Base-by-base conservation (phyloP, 108 stramenopile species). In the Pinguiococcus pyrenoidosus region DNA sequence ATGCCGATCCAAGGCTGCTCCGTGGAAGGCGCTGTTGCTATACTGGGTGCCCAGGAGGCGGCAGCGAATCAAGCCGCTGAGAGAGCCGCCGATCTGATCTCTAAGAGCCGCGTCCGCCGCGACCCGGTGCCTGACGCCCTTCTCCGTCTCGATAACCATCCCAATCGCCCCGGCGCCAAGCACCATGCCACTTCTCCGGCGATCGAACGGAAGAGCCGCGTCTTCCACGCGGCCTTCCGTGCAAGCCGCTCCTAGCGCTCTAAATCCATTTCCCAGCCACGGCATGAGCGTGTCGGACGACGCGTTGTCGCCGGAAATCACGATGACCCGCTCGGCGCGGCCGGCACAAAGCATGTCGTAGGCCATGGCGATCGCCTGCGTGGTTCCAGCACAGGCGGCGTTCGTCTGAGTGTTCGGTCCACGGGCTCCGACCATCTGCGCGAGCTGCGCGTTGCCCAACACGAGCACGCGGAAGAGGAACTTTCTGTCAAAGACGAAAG, bases 341-440 rank as follows among this genome's bases (percentile, higher is more conserved):
- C 92, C 91, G 21, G 80, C 77, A 29, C 79, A 75, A 2, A 93
- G 69, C 83, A 89, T 84, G 51, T 93, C 91, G 64, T 88, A 82
- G 7, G 89, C 92, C 76, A 94, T 85, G 45, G 81, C 87, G 37
- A 94, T 80, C 18, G 87, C 92, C 54, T 86, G 89, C 13, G 92
- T 91, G 18, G 92, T 87, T 21, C 92, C 92, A 22, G 87, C 87
- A 71, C 92, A 94, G 17, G 92, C 92, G 6, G 92, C 89, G 67
- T 94, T 94, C 9, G 87, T 91, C 57, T 94, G 92, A 33, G 86
- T 89, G 45, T 94, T 94, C 17, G 92, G 92, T 27, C 92, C 92
- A 14, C 84, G 71, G 44, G 87, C 89, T 34, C 84, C 84, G 28
- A 87, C 81, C 38, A 94, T 60, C 66, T 94, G 92, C 0, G 92